Evolutionary conservation across 2,329 filamentous ascomycete species (phyloP), one percentile per base, ranked within the genome.

Genomic region (Paecilomyces niveus): DNA sequence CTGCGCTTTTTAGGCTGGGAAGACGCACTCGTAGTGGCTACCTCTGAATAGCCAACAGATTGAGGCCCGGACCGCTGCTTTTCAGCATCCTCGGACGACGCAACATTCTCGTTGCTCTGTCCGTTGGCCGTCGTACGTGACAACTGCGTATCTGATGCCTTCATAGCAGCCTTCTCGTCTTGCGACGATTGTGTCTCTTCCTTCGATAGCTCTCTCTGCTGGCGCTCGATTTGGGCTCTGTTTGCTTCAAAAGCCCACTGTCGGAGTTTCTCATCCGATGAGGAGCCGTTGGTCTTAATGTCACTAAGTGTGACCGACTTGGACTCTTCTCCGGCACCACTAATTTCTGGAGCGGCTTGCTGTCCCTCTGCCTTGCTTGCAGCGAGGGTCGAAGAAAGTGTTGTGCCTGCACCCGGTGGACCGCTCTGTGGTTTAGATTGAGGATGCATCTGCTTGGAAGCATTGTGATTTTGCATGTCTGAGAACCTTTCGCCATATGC

Each of bases 401-500:
- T 63, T 8, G 67, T 64, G 31, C 68, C 68, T 13, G 68, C 62
- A 32, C 75, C 75, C 15, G 76, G 70, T 24, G 75, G 72, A 7
- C 74, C 74, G 53, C 67, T 76, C 57, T 67, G 71, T 24, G 60
- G 24, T 55, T 65, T 66, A 54, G 70, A 78, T 61, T 79, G 76
- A n/a, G 75, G 73, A 2, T 75, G 74, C 5, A 77, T 75, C 45
- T 81, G 76, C 60, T 79, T 74, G 59, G 72, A 81, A 73, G 69
- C 78, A 62, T 71, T 81, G 72, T 71, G 79, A 65, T 71, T 88
- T 79, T 90, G 73, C 66, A 83, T 74, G 65, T 89, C 86, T 58
- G 84, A 83, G 78, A 99, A 97, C 53, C 86, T 84, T 64, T 89
- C 85, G 18, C 83, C 82, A 71, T 97, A 97, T 3, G 86, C 82